Percentiles rank a stretch among this genome's conserved stretches.
These are phyloP conservation scores for Periconia macrospinosa DNA, from an alignment of 2,329 filamentous ascomycete species.

Conservation along the genomic window DNA sequence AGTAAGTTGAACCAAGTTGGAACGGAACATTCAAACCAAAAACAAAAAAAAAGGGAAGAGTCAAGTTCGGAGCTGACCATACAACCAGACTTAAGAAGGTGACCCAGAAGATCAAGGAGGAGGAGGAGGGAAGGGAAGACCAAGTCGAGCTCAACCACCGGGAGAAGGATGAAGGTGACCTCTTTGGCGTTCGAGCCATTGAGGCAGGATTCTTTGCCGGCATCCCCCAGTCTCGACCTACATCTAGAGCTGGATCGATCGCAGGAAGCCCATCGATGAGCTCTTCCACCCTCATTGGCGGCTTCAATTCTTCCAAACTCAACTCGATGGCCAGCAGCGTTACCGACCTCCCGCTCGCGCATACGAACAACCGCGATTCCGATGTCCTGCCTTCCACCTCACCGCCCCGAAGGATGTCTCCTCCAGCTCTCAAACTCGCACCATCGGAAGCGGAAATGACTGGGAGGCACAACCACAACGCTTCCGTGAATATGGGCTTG, in stretches of 20 bases:
- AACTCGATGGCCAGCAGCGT: constrained; percentile 37
- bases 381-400: constrained; percentile 17
- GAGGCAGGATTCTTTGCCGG: constrained; percentile 47
- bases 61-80: constrained; percentile 11
- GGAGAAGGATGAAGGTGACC: constrained; percentile 43
- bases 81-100: constrained; percentile 31
- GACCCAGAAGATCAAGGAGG: constrained; percentile 27
- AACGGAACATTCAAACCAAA: not conserved
- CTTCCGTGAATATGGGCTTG: constrained; percentile 39
- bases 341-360: constrained; percentile 33
- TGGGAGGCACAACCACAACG: constrained; percentile 38
- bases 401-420: constrained; percentile 17
- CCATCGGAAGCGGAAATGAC: constrained; percentile 42
- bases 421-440: constrained; percentile 26
- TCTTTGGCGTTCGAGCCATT: constrained; percentile 45
- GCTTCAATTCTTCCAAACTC: constrained; percentile 33
- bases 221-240: constrained; percentile 43
- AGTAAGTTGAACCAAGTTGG: constrained; percentile 25
- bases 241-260: constrained; percentile 37
- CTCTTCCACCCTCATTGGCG: constrained; percentile 38
- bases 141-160: constrained; percentile 38
- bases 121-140: constrained; percentile 33
- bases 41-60: not conserved
- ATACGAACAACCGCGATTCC: constrained; percentile 21
- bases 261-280: constrained; percentile 31